These are phyloP conservation scores for Aspergillus panamensis DNA, from an alignment of 495 filamentous ascomycete genomes.

Conservation along the genomic window DNA sequence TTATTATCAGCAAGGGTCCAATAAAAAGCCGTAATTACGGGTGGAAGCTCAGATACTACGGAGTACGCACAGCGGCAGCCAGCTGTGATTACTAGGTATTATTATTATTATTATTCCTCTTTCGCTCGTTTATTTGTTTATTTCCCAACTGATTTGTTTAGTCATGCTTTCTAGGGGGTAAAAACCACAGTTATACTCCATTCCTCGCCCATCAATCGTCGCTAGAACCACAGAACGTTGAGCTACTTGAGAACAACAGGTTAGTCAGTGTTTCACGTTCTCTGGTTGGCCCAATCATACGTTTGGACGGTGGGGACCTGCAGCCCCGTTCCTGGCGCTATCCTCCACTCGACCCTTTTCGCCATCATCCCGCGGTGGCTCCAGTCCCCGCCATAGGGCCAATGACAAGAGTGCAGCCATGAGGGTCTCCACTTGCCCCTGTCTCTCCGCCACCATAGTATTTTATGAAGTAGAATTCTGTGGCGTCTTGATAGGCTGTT, in stretches of 20 bases:
- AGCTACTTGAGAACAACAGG: not conserved
- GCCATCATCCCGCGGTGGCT: slow-evolving; percentile 19
- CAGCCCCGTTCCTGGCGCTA: slow-evolving; percentile 24
- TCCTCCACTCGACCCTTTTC: slow-evolving; percentile 4
- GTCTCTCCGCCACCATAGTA: slow-evolving; percentile 1
- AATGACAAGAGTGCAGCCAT: slow-evolving; percentile 3
- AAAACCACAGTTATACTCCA: slow-evolving; percentile 4
- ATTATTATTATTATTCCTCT: not conserved
- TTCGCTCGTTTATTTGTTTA: too few species aligned
- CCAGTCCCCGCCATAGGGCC: slow-evolving; percentile 3
- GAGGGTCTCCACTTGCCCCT: slow-evolving; percentile 11
- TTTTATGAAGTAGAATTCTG: not conserved
- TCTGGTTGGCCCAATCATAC: slow-evolving; percentile 12
- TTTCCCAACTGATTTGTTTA: too few species aligned
- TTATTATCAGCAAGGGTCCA: not conserved
- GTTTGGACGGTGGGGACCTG: not conserved
- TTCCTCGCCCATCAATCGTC: slow-evolving; percentile 7
- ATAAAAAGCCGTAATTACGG: not conserved
- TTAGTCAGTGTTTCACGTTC: slow-evolving; percentile 22
- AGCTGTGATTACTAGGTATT: not conserved
- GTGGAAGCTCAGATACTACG: not conserved
- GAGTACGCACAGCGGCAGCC: too few species aligned
- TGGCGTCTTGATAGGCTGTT: not conserved
- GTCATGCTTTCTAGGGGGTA: slow-evolving; percentile 18
- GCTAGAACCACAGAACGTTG: slow-evolving; percentile 17